A percentile compares a stretch with the other conserved stretches of the same genome.
These are phyloP conservation scores for Podaxis rugospora DNA, from an alignment of 768 basidiomycete species.

Conservation along the genomic window DNA sequence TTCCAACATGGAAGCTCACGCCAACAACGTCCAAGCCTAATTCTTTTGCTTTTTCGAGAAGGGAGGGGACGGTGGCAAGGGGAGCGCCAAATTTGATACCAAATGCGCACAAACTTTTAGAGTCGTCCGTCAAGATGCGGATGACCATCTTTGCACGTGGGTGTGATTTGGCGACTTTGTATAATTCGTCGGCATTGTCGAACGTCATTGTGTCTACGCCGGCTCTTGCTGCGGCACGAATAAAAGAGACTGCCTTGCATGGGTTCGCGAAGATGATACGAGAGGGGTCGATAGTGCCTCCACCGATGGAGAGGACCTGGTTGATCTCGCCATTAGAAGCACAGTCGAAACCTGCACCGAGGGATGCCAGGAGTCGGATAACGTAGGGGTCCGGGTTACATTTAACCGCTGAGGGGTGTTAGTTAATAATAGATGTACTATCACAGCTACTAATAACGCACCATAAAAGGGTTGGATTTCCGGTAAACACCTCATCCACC, in stretches of 20 bases:
- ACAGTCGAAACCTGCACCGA: constrained; percentile 96
- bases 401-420: constrained; percentile 70
- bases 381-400: constrained; percentile 98
- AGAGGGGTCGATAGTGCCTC: constrained; percentile 54
- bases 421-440: constrained; percentile 9
- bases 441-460: constrained; percentile 30
- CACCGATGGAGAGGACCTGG: constrained; percentile 69
- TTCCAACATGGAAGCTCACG: constrained; percentile 97
- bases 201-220: constrained; percentile 96
- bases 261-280: constrained; percentile 98
- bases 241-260: constrained; percentile 93
- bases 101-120: constrained; percentile 87
- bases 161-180: constrained; percentile 83
- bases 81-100: constrained; percentile 97
- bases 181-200: constrained; percentile 93
- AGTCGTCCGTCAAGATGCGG: constrained; percentile 97
- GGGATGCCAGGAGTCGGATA: constrained; percentile 80
- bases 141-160: constrained; percentile 83
- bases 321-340: constrained; percentile 93
- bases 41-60: constrained; percentile 76
- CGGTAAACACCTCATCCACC: constrained; percentile 76
- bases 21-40: constrained; percentile 85
- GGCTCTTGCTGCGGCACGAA: constrained; percentile 74
- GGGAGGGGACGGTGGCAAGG: constrained; percentile 68
- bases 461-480: constrained; percentile 94